These are phyloP conservation scores for Cylindrodendrum hubeiense DNA, from an alignment of 2,329 filamentous ascomycete species.

Conservation along the genomic window DNA sequence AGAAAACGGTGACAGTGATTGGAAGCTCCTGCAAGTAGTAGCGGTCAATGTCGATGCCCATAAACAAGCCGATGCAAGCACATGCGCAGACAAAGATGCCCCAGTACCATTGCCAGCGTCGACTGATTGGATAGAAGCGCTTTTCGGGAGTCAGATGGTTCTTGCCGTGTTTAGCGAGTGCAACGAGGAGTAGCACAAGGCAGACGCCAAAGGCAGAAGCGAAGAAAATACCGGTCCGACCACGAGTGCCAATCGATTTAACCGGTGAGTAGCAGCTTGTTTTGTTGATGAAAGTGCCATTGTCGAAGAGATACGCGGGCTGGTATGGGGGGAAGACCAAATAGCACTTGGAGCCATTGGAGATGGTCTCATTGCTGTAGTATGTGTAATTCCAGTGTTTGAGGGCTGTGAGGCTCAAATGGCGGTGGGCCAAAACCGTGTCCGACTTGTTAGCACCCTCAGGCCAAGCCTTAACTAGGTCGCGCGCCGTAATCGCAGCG, in stretches of 20 bases:
- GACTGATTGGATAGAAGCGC: slow-evolving; percentile 77
- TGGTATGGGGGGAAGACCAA: slow-evolving; percentile 74
- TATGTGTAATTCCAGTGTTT: slow-evolving; percentile 77
- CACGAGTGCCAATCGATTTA: slow-evolving; percentile 69
- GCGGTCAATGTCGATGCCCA: slow-evolving; percentile 80
- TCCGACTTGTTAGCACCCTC: slow-evolving; percentile 66
- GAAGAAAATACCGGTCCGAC: slow-evolving; percentile 72
- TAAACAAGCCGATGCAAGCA: slow-evolving; percentile 78
- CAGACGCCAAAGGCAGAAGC: slow-evolving; percentile 70
- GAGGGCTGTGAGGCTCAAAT: slow-evolving; percentile 77
- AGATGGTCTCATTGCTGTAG: slow-evolving; percentile 79
- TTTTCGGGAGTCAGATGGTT: slow-evolving; percentile 72
- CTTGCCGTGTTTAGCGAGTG: slow-evolving; percentile 74
- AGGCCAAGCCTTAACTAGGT: slow-evolving; percentile 60
- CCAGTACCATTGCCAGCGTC: slow-evolving; percentile 88
- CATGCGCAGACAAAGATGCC: slow-evolving; percentile 70
- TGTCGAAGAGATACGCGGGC: slow-evolving; percentile 68
- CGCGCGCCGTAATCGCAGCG: slow-evolving; percentile 57
- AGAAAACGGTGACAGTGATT: slow-evolving; percentile 79
- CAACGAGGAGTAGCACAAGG: slow-evolving; percentile 73
- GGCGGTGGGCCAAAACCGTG: slow-evolving; percentile 69
- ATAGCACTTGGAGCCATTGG: slow-evolving; percentile 77
- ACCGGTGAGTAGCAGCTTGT: slow-evolving; percentile 79
- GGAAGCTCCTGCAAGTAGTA: slow-evolving; percentile 78
- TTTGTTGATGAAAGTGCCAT: slow-evolving; percentile 79